Evolutionary conservation across 768 basidiomycete species (phyloP), one percentile per base, ranked within the genome.

Genomic region (Suillus lakei): DNA sequence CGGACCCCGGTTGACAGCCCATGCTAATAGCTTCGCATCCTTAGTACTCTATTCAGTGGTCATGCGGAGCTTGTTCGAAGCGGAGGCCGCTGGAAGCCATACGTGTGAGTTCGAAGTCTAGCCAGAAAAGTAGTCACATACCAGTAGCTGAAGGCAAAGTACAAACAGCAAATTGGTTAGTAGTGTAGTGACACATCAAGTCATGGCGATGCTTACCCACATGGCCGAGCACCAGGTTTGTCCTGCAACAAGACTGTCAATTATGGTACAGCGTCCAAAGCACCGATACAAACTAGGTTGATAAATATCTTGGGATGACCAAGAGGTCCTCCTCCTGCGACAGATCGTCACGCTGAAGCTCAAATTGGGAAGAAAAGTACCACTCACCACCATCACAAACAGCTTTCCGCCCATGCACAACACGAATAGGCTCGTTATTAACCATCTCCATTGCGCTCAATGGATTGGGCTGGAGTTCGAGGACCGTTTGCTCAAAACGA

Each of bases 281-380:
- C 60, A 61, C 50, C 50, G 48, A 21, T 46, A 81, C 92, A 66
- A 71, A 95, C 96, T 75, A 99, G 77, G 81, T 99, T 99, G 77
- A 99, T 95, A 74, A 87, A 99, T 66, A 99, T 89, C 82, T 95
- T 96, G 6, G 98, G 98, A 76, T 99, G 98, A 28, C 98, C 98
- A 34, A 99, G 85, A 50, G 98, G 87, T 13, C 97, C 98, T 75
- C 89, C 91, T 79, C 97, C 97, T 99, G 75, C 21, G 30, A 55
- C 50, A 61, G 60, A 61, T 26, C 26, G 48, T 66, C 63, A 55
- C 46, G 50, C 59, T 36, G 44, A 62, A 23, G 23, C 59, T 59
- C 7, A 50, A n/a, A 60, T 64, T 38, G 48, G 54, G 15, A 64
- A 23, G 41, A n/a, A 62, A 60, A 32, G 32, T 39, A 58, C 41